These are phyloP conservation scores for Sonneratia alba DNA, from an alignment of 345 rosid species.

Conservation along the genomic window DNA sequence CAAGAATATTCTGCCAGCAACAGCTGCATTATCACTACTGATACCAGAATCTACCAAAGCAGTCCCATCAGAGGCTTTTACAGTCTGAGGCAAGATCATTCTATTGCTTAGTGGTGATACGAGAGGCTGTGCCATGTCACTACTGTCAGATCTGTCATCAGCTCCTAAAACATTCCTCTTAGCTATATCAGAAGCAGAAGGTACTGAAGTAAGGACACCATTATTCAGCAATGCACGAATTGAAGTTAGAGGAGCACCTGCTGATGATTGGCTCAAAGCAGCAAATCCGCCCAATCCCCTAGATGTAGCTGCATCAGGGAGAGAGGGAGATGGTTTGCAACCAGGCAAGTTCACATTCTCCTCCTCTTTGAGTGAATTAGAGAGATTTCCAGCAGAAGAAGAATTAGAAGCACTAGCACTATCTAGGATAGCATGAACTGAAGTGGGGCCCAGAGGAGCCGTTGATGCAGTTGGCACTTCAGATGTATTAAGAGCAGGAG, in stretches of 20 bases:
- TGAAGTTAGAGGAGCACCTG: conserved; percentile 49
- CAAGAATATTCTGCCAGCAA: conserved; percentile 65
- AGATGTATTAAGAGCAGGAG: conserved; percentile 43
- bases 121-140: conserved; percentile 56
- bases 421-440: conserved; percentile 50
- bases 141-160: conserved; percentile 60
- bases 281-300: conserved; percentile 63
- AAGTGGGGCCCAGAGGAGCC: conserved; percentile 35
- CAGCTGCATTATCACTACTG: conserved; percentile 37
- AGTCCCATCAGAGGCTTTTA: conserved; percentile 66
- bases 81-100: conserved; percentile 68
- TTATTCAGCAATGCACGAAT: conserved; percentile 37
- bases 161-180: conserved; percentile 73
- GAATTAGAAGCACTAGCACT: conserved; percentile 39
- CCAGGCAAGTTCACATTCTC: conserved; percentile 48
- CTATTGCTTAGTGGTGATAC: conserved; percentile 65
- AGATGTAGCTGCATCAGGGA: conserved; percentile 38
- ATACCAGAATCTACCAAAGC: conserved; percentile 52
- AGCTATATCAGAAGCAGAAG: conserved; percentile 63
- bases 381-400: conserved; percentile 41
- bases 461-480: conserved; percentile 31
- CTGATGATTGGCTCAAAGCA: conserved; percentile 50
- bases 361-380: conserved; percentile 65
- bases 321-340: conserved; percentile 62
- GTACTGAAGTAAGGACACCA: conserved; percentile 48